Base-by-base conservation (phyloP, 1,284 basidiomycete genomes). In the Fomitopsis betulina region DNA sequence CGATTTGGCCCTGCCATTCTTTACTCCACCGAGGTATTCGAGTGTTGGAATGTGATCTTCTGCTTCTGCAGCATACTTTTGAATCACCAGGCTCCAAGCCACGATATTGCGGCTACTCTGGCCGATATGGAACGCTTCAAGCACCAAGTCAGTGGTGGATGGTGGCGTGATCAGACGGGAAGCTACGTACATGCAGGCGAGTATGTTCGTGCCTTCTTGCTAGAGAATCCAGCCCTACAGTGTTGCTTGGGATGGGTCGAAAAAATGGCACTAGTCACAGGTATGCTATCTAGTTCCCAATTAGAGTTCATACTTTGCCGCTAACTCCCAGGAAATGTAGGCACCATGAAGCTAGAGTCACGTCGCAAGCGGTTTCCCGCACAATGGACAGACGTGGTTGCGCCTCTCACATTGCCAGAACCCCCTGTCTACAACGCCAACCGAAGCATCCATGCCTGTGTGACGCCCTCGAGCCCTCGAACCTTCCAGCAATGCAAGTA, bases 31-130 rank as follows among this genome's bases (percentile, higher is more conserved):
- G 78, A 81, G 53, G 65, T 58, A 0, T 81, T 79, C 58, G 76
- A 81, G 61, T 76, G 74, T 3, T 80, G 70, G 66, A 81, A 81
- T 65, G 73, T 73, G 2, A 65, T 81, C 7, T 78, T 80, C 19
- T 68, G 74, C 1, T 59, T 65, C 0, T 69, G 68, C 35, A 77
- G 75, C 61, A 63, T 80, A 2, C 72, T 76, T 21, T 73, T 69
- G 2, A 81, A 81, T 60, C 68, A 73, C 10, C 74, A 73, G 10
- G 74, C 79, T 0, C 76, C 76, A 0, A 77, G 74, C 2, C 67
- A 65, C 0, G 78, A 80, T 57, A 79, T 80, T 57, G 75, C 72
- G 1, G 13, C 43, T 1, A 62, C 60, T 3, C 70, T 78, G 54
- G 74, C 73, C 1, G 67, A 71, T 39, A 60, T 59, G 1, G 75